Conservation (phyloP, 2,329 filamentous ascomycete species). For the Nigrograna mackinnonii region DNA sequence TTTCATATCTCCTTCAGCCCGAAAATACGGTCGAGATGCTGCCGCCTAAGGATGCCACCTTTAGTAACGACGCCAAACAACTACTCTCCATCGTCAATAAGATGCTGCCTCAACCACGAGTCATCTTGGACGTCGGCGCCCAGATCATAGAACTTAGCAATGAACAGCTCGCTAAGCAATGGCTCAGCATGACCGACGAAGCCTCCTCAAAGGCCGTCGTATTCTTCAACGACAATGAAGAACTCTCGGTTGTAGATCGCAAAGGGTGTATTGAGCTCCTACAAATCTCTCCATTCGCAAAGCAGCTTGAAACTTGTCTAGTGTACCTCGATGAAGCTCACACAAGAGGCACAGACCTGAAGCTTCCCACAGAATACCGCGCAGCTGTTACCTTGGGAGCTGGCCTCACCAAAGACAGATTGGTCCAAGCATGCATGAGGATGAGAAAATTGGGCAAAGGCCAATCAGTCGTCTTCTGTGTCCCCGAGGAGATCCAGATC, state of each 20-base stretch:
- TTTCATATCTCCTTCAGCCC: slow-evolving; percentile 59
- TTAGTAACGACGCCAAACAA: background rate
- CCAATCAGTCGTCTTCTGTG: slow-evolving; percentile 66
- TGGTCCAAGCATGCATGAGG: slow-evolving; percentile 71
- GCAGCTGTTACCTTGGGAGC: slow-evolving; percentile 71
- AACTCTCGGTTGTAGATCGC: slow-evolving; percentile 55
- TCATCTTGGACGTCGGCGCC: slow-evolving; percentile 71
- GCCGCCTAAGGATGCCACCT: slow-evolving; percentile 29
- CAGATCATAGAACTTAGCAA: slow-evolving; percentile 63
- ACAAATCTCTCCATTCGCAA: background rate
- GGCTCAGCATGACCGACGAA: slow-evolving; percentile 55
- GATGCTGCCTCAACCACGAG: slow-evolving; percentile 51
- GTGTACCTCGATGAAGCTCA: slow-evolving; percentile 74
- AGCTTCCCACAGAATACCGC: slow-evolving; percentile 60
- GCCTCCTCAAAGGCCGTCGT: slow-evolving; percentile 36
- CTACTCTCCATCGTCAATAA: slow-evolving; percentile 24
- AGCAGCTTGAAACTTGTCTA: slow-evolving; percentile 61
- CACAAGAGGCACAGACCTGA: slow-evolving; percentile 70
- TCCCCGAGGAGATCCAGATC: slow-evolving; percentile 60
- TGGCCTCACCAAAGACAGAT: slow-evolving; percentile 66
- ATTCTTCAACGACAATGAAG: slow-evolving; percentile 59
- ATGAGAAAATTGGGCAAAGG: slow-evolving; percentile 70
- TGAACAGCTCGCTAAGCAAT: slow-evolving; percentile 46
- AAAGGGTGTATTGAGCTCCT: slow-evolving; percentile 46
- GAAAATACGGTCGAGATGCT: slow-evolving; percentile 49